Conservation (phyloP, 345 rosid species). For the Eucalyptus rudis region DNA sequence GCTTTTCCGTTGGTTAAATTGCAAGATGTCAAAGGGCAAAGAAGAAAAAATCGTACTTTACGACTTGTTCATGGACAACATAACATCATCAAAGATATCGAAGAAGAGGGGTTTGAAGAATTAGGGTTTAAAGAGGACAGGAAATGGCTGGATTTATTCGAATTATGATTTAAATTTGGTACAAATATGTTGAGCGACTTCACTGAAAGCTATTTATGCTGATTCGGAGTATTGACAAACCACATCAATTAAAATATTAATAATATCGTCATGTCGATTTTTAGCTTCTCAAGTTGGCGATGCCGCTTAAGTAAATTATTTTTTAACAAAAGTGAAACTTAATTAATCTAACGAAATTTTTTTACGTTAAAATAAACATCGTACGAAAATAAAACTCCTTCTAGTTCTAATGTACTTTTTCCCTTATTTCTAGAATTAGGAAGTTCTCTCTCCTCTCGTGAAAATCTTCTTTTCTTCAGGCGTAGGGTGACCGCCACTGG, state of each 20-base stretch:
- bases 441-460: not conserved
- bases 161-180: not conserved
- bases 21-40: too few relatives aligned
- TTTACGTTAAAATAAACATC: not conserved
- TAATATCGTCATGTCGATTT: too few relatives aligned
- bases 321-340: too few relatives aligned
- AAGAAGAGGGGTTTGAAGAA: not conserved
- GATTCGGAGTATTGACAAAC: accelerated
- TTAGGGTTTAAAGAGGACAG: not conserved
- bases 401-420: not conserved
- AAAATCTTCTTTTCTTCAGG: too few relatives aligned
- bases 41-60: too few relatives aligned
- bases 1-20: too few relatives aligned
- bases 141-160: not conserved
- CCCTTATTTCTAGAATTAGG: not conserved
- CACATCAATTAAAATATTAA: too few relatives aligned
- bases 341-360: too few relatives aligned
- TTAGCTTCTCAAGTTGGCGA: too few relatives aligned
- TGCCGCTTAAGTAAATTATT: not conserved
- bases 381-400: not conserved
- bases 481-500: too few relatives aligned
- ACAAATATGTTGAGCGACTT: not conserved
- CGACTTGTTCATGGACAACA: too few relatives aligned
- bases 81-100: too few relatives aligned
- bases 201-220: not conserved